Conservation (phyloP, 2,329 filamentous ascomycete species). For the Nigrospora sphaerica region DNA sequence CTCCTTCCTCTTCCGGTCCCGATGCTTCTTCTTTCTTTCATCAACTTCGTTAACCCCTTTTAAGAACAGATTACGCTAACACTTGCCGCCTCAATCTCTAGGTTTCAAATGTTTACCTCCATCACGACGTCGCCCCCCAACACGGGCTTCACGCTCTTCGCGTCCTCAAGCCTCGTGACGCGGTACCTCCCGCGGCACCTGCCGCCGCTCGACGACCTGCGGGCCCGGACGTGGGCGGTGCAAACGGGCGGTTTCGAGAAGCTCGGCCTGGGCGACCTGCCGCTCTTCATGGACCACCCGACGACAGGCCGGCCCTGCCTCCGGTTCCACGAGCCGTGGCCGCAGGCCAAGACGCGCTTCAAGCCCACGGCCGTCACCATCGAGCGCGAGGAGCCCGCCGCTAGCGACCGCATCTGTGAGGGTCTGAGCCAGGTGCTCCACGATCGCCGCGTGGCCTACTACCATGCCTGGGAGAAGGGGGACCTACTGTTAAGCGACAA, state of each 20-base stretch:
- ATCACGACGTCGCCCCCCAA: constrained; percentile 37
- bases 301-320: constrained; percentile 38
- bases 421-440: constrained; percentile 35
- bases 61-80: neutral
- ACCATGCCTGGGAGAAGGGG: constrained; percentile 46
- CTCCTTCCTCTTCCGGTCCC: no score
- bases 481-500: constrained; percentile 49
- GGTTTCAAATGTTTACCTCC: constrained; percentile 46
- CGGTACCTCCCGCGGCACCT: constrained; percentile 32
- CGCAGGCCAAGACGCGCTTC: constrained; percentile 40
- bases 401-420: constrained; percentile 25
- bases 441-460: constrained; percentile 41
- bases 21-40: no score
- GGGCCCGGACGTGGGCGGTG: constrained; percentile 37
- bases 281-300: constrained; percentile 37
- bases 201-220: constrained; percentile 26
- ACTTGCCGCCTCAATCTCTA: constrained; percentile 6
- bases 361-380: constrained; percentile 27
- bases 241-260: constrained; percentile 39
- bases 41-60: no score
- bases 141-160: constrained; percentile 48
- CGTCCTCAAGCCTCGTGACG: constrained; percentile 43
- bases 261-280: constrained; percentile 33
- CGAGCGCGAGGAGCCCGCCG: constrained; percentile 11
- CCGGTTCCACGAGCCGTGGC: constrained; percentile 49